phyloP scores from a whole-genome alignment of 139 green algal genomes.

The Spirogloea muscicola region DNA sequence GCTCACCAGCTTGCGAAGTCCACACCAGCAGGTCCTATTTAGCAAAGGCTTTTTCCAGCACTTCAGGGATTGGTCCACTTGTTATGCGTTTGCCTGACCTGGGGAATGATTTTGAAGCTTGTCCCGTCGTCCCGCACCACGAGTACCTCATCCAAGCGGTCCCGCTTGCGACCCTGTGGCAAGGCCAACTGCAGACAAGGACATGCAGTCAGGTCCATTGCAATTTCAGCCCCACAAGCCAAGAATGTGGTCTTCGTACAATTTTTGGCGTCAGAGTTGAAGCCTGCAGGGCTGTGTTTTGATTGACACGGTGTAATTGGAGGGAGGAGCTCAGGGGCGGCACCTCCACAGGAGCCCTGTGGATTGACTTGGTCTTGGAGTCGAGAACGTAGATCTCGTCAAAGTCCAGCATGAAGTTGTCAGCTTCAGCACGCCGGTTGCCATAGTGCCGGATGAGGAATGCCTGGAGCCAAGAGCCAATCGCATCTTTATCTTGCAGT shows the following conservation, averaged over 20 bases:
- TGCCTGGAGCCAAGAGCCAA: background rate
- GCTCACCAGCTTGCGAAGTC: background rate
- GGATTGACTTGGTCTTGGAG: constrained; percentile 9
- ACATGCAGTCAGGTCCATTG: no score
- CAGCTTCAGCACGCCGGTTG: background rate
- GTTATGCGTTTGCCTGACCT: constrained; percentile 6
- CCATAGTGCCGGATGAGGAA: constrained; percentile 27
- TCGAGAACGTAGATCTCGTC: constrained; percentile 38
- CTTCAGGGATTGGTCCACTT: background rate
- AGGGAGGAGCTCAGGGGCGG: background rate
- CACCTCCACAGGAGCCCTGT: constrained; percentile 1
- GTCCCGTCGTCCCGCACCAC: constrained; percentile 17
- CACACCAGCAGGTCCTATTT: background rate
- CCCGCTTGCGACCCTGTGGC: background rate
- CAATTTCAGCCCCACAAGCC: background rate
- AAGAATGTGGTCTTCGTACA: no score
- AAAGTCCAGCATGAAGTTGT: constrained; percentile 39
- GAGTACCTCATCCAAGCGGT: constrained; percentile 8
- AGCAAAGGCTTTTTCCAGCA: background rate
- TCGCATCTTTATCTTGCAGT: no score
- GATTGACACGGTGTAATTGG: background rate
- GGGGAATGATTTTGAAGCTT: constrained; percentile 19
- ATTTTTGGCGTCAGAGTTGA: no score
- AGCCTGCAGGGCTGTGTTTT: background rate
- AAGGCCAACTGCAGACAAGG: constrained; percentile 14